phyloP scores from a whole-genome alignment of 768 basidiomycete species.

The Lyophyllum shimeji region DNA sequence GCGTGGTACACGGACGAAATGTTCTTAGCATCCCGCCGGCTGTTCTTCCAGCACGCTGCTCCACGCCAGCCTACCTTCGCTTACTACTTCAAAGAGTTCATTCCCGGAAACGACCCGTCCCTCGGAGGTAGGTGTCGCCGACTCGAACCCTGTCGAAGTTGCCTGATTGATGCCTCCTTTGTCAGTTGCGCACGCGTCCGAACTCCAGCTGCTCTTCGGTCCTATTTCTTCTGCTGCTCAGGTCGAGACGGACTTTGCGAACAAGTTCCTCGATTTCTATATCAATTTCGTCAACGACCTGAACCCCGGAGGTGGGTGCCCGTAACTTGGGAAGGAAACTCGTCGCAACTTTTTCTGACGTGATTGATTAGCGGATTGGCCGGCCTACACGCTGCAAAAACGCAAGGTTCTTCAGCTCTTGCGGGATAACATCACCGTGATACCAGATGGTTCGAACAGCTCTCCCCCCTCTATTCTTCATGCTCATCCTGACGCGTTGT shows the following conservation, averaged over 20 bases:
- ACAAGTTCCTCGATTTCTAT: slow-evolving; percentile 50
- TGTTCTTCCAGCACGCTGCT: slow-evolving; percentile 50
- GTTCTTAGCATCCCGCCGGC: slow-evolving; percentile 50
- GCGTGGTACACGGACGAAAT: slow-evolving; percentile 62
- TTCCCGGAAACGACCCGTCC: slow-evolving; percentile 49
- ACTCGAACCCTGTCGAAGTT: neutral
- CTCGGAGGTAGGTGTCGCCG: slow-evolving; percentile 40
- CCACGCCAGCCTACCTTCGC: slow-evolving; percentile 46
- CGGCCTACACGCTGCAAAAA: slow-evolving; percentile 33
- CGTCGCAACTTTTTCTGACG: neutral
- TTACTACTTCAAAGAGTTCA: slow-evolving; percentile 57
- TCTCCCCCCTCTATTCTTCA: neutral
- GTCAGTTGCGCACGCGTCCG: slow-evolving; percentile 49
- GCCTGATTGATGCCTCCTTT: neutral
- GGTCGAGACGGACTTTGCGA: slow-evolving; percentile 45
- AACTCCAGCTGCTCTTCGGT: slow-evolving; percentile 49
- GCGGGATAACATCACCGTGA: slow-evolving; percentile 51
- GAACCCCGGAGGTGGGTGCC: slow-evolving; percentile 50
- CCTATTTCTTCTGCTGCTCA: slow-evolving; percentile 36
- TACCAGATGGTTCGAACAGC: slow-evolving; percentile 44
- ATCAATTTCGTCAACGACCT: slow-evolving; percentile 58
- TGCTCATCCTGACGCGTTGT: neutral
- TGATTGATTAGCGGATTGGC: slow-evolving; percentile 42
- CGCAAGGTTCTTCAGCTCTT: slow-evolving; percentile 47
- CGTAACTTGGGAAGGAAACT: neutral